A percentile compares a stretch with the other conserved stretches of the same genome.
Evolutionary conservation across 345 rosid species (phyloP).

Genomic region (Brassica incana): DNA sequence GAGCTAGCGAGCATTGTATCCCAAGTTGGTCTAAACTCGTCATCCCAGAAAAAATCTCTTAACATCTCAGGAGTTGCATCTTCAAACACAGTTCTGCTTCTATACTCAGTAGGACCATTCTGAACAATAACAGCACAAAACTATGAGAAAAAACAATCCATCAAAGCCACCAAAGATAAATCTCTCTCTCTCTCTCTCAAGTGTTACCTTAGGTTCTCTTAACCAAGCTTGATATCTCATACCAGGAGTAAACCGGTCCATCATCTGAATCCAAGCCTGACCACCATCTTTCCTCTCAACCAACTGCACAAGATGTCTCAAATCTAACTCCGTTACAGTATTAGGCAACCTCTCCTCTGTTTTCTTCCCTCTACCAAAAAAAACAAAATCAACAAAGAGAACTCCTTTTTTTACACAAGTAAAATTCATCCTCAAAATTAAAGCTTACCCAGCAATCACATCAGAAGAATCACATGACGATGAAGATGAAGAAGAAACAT

Average conservation of each 20-base stretch:
- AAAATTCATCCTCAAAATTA: not conserved
- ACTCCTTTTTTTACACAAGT: not conserved
- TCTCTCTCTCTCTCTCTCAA: not conserved
- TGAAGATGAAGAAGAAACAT: constrained; percentile 31
- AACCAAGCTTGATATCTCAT: constrained; percentile 79
- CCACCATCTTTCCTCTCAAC: constrained; percentile 79
- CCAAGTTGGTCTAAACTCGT: constrained; percentile 70
- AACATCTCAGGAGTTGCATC: constrained; percentile 62
- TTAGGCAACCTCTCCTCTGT: constrained; percentile 42
- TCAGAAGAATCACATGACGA: constrained; percentile 29
- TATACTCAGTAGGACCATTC: constrained; percentile 78
- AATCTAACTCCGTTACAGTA: constrained; percentile 62
- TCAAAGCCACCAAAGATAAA: not conserved
- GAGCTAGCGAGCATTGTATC: constrained; percentile 74
- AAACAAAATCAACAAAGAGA: constrained; percentile 1
- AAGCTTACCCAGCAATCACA: constrained; percentile 28
- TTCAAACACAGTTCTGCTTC: constrained; percentile 65
- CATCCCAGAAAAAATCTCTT: constrained; percentile 89
- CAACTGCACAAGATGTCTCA: constrained; percentile 56
- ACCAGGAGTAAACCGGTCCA: constrained; percentile 63
- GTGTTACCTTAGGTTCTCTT: constrained; percentile 66
- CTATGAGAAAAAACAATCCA: not conserved
- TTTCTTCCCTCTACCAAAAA: constrained; percentile 37
- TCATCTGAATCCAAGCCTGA: constrained; percentile 67
- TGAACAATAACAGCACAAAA: constrained; percentile 18